Evolutionary conservation across 2,329 filamentous ascomycete species (phyloP).

Genomic region (Aspergillus sp.): DNA sequence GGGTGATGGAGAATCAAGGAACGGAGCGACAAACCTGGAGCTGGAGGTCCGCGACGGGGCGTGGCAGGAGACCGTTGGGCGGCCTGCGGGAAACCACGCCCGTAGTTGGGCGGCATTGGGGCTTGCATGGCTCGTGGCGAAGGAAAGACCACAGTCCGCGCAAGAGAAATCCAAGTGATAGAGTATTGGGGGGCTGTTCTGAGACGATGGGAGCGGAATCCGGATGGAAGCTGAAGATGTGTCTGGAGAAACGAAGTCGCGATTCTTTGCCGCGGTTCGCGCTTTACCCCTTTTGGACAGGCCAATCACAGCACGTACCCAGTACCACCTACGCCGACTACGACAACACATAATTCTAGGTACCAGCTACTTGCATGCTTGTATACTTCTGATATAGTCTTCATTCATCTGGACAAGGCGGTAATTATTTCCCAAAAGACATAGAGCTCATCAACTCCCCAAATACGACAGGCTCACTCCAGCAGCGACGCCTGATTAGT

Average conservation of each 20-base stretch:
- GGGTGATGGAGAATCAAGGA: conserved; percentile 9
- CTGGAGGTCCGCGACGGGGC: conserved; percentile 38
- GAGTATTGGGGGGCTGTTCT: conserved; percentile 10
- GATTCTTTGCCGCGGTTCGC: conserved; percentile 32
- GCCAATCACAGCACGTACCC: neutral
- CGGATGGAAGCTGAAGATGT: conserved; percentile 16
- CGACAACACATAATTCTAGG: neutral
- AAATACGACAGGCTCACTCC: conserved; percentile 57
- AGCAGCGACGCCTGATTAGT: conserved; percentile 94
- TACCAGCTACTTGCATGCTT: neutral
- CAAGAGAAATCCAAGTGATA: conserved; percentile 6
- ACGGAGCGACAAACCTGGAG: conserved; percentile 31
- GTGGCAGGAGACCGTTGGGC: conserved; percentile 42
- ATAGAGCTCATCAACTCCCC: conserved; percentile 6
- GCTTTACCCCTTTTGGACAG: conserved; percentile 34
- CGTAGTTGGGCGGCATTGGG: conserved; percentile 42
- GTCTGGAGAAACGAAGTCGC: conserved; percentile 26
- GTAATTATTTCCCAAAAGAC: conserved; percentile 18
- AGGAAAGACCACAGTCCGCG: neutral
- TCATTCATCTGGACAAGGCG: conserved; percentile 21
- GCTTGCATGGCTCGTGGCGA: conserved; percentile 32
- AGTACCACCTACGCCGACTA: neutral
- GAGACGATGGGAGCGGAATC: conserved; percentile 10
- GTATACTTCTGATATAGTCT: neutral
- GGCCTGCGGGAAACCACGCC: conserved; percentile 39